These are phyloP conservation scores for Byssochlamys sp. DNA, from an alignment of 2,329 filamentous ascomycete genomes.

Conservation along the genomic window DNA sequence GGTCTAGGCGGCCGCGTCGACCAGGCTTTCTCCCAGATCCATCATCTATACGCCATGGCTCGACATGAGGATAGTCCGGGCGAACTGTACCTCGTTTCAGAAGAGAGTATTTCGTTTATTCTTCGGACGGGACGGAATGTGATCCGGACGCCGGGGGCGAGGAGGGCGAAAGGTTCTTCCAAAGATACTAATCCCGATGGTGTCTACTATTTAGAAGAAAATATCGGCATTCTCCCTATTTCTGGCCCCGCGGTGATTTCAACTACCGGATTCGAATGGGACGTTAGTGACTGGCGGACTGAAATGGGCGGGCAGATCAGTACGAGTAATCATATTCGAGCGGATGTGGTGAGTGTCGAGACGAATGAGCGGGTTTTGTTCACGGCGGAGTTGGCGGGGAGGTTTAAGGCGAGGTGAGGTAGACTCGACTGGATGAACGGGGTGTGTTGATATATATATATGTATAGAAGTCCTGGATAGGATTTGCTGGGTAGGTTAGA, in stretches of 20 bases:
- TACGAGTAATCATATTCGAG: conserved; percentile 69
- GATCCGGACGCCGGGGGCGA: conserved; percentile 52
- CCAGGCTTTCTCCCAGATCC: conserved; percentile 79
- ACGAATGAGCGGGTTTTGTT: conserved; percentile 60
- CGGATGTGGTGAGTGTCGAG: conserved; percentile 51
- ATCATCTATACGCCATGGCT: conserved; percentile 59
- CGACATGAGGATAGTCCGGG: conserved; percentile 28
- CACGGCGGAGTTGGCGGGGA: conserved; percentile 55
- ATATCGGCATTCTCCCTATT: conserved; percentile 79
- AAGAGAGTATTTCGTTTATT: conserved; percentile 71
- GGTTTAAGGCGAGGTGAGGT: conserved; percentile 21
- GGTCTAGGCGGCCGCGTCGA: conserved; percentile 85
- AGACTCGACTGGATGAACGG: not conserved
- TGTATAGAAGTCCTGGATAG: no score
- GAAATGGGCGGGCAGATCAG: conserved; percentile 64
- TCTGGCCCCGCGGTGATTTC: conserved; percentile 69
- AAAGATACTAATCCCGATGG: conserved; percentile 26
- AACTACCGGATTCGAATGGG: conserved; percentile 79
- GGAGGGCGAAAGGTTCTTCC: conserved; percentile 6
- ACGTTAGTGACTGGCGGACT: conserved; percentile 72
- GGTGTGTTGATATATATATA: not conserved
- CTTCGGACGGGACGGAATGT: conserved; percentile 59
- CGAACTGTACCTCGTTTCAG: conserved; percentile 68
- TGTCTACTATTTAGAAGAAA: conserved; percentile 52
- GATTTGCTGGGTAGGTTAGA: no score